phyloP scores from a whole-genome alignment of 441 rosid genomes.

The Erodium moschatum region DNA sequence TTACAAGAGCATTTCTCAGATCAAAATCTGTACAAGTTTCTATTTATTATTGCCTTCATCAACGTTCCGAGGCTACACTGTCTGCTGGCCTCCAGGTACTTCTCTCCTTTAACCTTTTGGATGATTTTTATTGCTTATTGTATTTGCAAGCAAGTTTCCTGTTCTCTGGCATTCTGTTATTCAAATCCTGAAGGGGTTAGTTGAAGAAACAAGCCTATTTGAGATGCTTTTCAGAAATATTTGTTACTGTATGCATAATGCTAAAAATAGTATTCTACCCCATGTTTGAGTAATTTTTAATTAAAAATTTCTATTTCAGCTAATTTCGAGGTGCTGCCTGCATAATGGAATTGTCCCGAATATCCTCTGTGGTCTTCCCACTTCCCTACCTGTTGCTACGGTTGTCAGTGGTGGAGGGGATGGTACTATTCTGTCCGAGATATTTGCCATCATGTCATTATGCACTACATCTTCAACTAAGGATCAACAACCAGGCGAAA shows the following conservation, averaged over 20 bases:
- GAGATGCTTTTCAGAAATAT: slow-evolving; percentile 7
- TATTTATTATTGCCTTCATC: slow-evolving; percentile 68
- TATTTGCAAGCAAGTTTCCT: neutral
- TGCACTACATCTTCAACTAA: slow-evolving; percentile 46
- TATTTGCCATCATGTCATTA: slow-evolving; percentile 55
- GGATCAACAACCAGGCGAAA: slow-evolving; percentile 54
- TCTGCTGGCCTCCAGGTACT: slow-evolving; percentile 72
- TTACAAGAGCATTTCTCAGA: slow-evolving; percentile 66
- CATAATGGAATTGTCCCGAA: slow-evolving; percentile 62
- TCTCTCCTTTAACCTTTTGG: slow-evolving; percentile 15
- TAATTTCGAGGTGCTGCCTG: slow-evolving; percentile 83
- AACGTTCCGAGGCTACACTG: slow-evolving; percentile 54
- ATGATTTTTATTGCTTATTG: slow-evolving; percentile 1
- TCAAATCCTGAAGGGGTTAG: neutral
- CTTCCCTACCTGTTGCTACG: slow-evolving; percentile 71
- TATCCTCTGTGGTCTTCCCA: slow-evolving; percentile 86
- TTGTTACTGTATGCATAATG: slow-evolving; percentile 4
- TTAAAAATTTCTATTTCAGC: slow-evolving; percentile 36
- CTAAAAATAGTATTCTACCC: slow-evolving; percentile 10
- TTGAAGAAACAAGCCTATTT: slow-evolving; percentile 14
- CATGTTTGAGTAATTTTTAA: neutral
- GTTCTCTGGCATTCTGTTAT: neutral
- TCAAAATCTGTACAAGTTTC: slow-evolving; percentile 74
- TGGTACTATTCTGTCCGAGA: slow-evolving; percentile 73
- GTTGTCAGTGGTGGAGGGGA: slow-evolving; percentile 92